Evolutionary conservation across 352 stramenopile species (phyloP), one percentile per base, ranked within the genome.

Genomic region (Phytophthora gonapodyides): DNA sequence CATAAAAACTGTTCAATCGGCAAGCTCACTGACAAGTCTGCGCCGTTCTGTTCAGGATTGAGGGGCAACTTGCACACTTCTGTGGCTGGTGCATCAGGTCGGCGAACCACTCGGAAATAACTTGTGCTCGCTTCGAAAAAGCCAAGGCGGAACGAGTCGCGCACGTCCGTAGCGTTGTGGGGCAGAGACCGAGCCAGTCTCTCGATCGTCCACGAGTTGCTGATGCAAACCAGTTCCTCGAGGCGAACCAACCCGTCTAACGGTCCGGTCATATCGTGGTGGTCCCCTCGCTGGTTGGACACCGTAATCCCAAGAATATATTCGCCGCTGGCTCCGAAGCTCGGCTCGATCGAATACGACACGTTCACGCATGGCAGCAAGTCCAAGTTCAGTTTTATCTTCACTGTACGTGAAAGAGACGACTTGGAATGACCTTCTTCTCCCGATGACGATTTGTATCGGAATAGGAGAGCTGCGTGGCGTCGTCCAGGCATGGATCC

Each of bases 251-350:
- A 33, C 9, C 64, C 64, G 30, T 77, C 64, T 13, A 63, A n/a
- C 56, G 36, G 43, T 17, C 43, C 34, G 54, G 30, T 50, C 50
- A 55, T 41, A 19, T 73, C 60, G 21, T 67, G 37, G 21, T 69
- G 66, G 24, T 76, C 73, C n/a, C 51, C 63, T 37, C 76, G 73
- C 41, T 75, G 64, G 34, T 91, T 91, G 46, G 66, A 71, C 37
- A 91, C 84, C 0, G 79, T 91, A 12, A 95, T 64, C 7, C 77
- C 84, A 21, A 95, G 66, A 50, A 91, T 76, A 54, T 93, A 93
- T 60, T 94, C 87, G 3, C 79, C 80, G 24, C 61, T 81, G 7
- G 55, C 36, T n/a, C 59, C 52, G 49, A 86, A 91, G 61, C 81
- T 94, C 16, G 84, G 82, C 10, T 89, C 78, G 15, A 96, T 64